Base-by-base conservation (phyloP, 306 rosid species). In the Spatholobus suberectus region DNA sequence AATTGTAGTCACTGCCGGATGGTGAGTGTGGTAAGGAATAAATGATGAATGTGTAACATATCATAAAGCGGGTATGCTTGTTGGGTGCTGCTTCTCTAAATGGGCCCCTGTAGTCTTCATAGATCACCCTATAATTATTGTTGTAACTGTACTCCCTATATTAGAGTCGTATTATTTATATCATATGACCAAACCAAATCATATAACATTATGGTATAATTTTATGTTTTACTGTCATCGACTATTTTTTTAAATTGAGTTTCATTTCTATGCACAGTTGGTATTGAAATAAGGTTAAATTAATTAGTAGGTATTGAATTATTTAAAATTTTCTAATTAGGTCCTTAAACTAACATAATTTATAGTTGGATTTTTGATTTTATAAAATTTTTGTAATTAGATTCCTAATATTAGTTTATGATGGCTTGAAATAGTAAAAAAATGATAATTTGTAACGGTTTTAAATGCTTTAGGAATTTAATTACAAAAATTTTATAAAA, bases 61-160 rank as follows among this genome's bases (percentile, higher is more conserved):
- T 75, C 74, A 69, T 76, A 40, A 80, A n/a, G 77, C 2, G 32
- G 85, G 73, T 75, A 37, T 24, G 68, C 76, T 70, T 66, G 76
- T 78, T 66, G 18, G 61, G 70, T 73, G 65, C 49, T 76, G 83
- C 73, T 68, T 79, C 24, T 86, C 85, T 78, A 68, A 75, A 84
- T 77, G 72, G 84, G 79, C 63, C 82, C 85, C 68, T 59, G 54
- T 61, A 26, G 59, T 66, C 55, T 15, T 70, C 26, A 52, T 52
- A 32, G 12, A 18, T 81, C 75, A 43, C 26, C 29, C 52, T 80
- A 46, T 61, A 51, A 44, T 70, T 73, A 5, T 61, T 61, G 57
- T 54, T 49, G 62, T 54, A n/a, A 34, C 34, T 54, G 20, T 38
- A 20, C 52, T 32, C 72, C 49, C 44, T 5, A 5, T 75, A 18